Evolutionary conservation across 2,329 filamentous ascomycete species (phyloP), one percentile per base, ranked within the genome.

Genomic region (Cercospora sp.): DNA sequence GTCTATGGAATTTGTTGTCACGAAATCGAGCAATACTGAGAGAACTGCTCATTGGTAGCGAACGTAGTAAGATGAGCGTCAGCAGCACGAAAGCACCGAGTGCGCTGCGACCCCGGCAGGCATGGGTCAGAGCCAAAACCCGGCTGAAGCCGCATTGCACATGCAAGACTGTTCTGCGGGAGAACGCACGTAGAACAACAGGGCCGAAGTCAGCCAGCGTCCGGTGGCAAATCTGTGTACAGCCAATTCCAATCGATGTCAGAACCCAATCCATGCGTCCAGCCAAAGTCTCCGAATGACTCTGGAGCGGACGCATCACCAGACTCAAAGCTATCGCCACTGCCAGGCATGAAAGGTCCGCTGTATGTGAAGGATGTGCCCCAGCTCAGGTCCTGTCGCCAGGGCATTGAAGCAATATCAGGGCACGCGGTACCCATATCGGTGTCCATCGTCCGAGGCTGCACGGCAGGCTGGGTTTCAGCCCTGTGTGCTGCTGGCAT

Each of bases 241-340:
- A 69, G 49, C 69, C 66, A 70, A 7, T 58, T 66, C 62, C 66
- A 70, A 30, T 65, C 61, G 18, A 32, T 16, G 9, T 51, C 66
- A 9, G 49, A 1, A 10, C 2, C 34, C 34, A 43, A 45, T 28
- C 10, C 58, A 26, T 61, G 18, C 45, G 10, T 45, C 57, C 53
- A 61, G 37, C 30, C 53, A 10, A 64, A 61, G 37, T 32, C 8
- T 32, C 26, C 53, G 26, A 21, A 13, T n/a, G 53, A 21, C 13
- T 9, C 3, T 16, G 53, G n/a, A 21, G 9, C 53, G 26, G 26
- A 1, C 53, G 26, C 26, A 64, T 55, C 55, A n/a, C n/a, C 32
- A 10, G 5, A 26, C 51, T 26, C 21, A 4, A 58, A n/a, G 9
- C 32, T 40, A 3, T 30, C 34, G 24, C 45, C 30, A 21, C 21